A percentile compares a stretch with the other conserved stretches of the same genome.
phyloP scores from a whole-genome alignment of 2,329 filamentous ascomycete species.

The Calonectria pseudoreteaudii region DNA sequence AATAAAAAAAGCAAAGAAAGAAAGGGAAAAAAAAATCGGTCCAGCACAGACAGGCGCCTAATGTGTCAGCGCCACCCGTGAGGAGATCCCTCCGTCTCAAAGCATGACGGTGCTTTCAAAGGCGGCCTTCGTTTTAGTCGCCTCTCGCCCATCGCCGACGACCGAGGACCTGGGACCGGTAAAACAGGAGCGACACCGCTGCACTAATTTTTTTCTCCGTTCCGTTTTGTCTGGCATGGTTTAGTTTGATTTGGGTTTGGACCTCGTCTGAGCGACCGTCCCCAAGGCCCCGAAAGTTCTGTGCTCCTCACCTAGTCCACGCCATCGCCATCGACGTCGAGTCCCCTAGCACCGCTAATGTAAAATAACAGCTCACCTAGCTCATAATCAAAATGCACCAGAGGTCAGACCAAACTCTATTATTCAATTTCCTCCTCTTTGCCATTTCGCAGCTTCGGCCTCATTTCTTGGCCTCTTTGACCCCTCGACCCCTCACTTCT shows the following conservation, averaged over 20 bases:
- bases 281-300: not conserved
- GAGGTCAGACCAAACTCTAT: constrained; percentile 20
- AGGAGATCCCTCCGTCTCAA: not conserved
- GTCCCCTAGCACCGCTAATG: not conserved
- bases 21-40: constrained; percentile 6
- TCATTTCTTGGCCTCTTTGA: constrained; percentile 8
- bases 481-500: not conserved
- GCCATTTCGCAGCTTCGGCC: not conserved
- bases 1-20: not conserved
- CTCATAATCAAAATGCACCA: constrained; percentile 7
- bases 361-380: constrained; percentile 16
- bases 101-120: not conserved
- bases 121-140: not conserved
- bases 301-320: constrained; percentile 14
- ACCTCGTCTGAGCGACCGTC: constrained; percentile 2
- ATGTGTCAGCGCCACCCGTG: constrained; percentile 12
- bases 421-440: not conserved
- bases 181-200: not conserved
- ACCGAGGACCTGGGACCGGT: not conserved
- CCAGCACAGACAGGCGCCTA: constrained; percentile 20
- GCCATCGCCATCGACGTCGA: not conserved
- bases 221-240: not conserved
- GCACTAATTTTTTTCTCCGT: not conserved
- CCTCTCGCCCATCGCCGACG: constrained; percentile 15
- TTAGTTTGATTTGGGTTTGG: not conserved